A percentile compares a stretch with the other conserved stretches of the same genome.
Evolutionary conservation across 176 grass and related monocot genomes (phyloP).

Genomic region (Hsuehochloa calcarea): DNA sequence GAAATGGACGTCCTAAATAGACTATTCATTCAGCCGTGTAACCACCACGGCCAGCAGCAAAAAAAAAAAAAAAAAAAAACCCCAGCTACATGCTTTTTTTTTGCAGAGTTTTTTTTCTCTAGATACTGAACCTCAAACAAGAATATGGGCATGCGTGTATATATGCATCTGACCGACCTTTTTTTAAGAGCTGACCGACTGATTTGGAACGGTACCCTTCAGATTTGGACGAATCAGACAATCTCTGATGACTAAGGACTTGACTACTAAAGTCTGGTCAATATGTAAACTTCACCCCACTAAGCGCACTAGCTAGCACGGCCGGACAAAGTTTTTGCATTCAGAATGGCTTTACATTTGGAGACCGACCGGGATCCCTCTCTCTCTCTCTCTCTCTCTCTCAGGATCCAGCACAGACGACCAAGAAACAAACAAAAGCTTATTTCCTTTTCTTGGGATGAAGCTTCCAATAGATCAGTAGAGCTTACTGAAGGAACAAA

Average conservation of each 20-base stretch:
- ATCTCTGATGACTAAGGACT: not conserved
- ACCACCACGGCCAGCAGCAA: not conserved
- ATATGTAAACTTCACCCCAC: not conserved
- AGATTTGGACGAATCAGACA: not conserved
- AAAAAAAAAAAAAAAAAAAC: not conserved
- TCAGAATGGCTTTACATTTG: not conserved
- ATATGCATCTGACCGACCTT: not conserved
- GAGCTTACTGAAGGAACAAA: not conserved
- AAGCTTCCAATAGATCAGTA: not conserved
- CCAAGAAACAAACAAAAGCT: not conserved
- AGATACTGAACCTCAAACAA: not conserved
- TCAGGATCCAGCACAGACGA: not conserved
- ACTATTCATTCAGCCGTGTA: not conserved
- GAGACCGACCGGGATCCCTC: not conserved
- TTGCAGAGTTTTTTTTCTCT: not conserved
- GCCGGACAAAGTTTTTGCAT: not conserved
- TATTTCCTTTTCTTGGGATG: not conserved
- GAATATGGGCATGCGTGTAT: not conserved
- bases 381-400: too few relatives aligned
- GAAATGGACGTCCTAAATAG: too few relatives aligned
- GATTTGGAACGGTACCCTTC: not conserved
- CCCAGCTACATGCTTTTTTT: too few relatives aligned
- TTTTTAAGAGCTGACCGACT: not conserved
- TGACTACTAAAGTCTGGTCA: not conserved
- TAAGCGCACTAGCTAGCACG: not conserved